Conservation (phyloP, 75 land plant genomes). For the Selaginella moellendorffii region DNA sequence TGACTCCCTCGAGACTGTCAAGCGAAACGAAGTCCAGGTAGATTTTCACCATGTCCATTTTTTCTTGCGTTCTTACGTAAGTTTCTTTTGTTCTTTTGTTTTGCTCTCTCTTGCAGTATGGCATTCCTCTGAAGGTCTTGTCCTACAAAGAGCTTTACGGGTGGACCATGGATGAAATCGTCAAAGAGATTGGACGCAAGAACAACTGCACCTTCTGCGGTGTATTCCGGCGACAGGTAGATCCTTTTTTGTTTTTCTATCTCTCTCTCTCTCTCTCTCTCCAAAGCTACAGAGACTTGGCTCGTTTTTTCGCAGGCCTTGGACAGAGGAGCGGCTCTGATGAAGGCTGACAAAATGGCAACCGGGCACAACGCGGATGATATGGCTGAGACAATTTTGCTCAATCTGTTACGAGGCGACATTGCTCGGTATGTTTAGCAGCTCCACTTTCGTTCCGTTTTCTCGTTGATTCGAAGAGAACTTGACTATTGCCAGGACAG, state of each 20-base stretch:
- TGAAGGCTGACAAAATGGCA: constrained; percentile 79
- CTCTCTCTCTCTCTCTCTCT: background rate
- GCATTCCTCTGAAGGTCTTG: constrained; percentile 76
- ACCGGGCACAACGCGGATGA: constrained; percentile 99
- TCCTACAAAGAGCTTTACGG: constrained; percentile 94
- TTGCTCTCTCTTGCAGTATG: constrained; percentile 47
- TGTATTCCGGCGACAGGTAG: constrained; percentile 97
- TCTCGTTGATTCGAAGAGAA: too few species aligned
- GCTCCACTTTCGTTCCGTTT: too few species aligned
- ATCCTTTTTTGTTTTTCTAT: too few species aligned
- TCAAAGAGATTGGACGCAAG: constrained; percentile 78
- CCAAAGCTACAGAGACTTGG: background rate
- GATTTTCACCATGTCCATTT: too few species aligned
- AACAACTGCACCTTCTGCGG: constrained; percentile 99
- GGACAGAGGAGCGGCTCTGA: constrained; percentile 83
- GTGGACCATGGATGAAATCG: constrained; percentile 99
- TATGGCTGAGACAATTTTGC: constrained; percentile 91
- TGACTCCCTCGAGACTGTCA: constrained; percentile 97
- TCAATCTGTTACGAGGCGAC: constrained; percentile 91
- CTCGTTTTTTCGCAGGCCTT: constrained; percentile 42
- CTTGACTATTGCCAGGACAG: constrained; percentile 26
- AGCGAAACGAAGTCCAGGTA: constrained; percentile 98
- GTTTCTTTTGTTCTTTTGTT: background rate
- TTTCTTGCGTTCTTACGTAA: background rate
- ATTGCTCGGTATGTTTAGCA: constrained; percentile 84